Evolutionary conservation across 441 rosid species (phyloP).

Genomic region (Aquilaria agallochum): DNA sequence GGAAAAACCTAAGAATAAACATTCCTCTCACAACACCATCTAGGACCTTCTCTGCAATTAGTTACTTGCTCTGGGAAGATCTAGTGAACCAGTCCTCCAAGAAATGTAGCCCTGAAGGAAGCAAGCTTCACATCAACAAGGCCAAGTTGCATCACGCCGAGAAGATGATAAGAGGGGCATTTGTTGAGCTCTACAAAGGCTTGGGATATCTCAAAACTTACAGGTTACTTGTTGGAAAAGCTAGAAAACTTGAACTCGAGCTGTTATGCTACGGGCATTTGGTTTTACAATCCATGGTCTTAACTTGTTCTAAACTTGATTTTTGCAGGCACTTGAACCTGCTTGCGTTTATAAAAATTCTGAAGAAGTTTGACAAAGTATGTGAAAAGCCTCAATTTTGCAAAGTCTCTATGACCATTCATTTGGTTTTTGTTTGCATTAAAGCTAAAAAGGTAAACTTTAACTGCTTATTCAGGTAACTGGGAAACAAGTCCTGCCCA

Average conservation of each 20-base stretch:
- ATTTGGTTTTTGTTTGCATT: background rate
- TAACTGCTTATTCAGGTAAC: conserved; percentile 48
- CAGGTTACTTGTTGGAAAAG: conserved; percentile 32
- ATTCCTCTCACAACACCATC: conserved; percentile 87
- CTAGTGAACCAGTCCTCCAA: conserved; percentile 59
- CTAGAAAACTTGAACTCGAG: background rate
- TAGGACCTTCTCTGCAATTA: conserved; percentile 76
- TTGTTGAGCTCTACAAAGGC: conserved; percentile 85
- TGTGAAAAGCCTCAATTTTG: conserved; percentile 7
- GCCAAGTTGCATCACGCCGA: conserved; percentile 76
- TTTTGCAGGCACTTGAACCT: conserved; percentile 81
- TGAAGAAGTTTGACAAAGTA: conserved; percentile 95
- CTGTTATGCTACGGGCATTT: background rate
- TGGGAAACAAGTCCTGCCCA: conserved; percentile 84
- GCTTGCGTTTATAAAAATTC: conserved; percentile 94
- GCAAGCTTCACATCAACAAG: conserved; percentile 62
- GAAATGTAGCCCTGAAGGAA: conserved; percentile 53
- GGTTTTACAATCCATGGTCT: background rate
- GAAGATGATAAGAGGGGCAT: conserved; percentile 91
- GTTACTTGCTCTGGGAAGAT: conserved; percentile 73
- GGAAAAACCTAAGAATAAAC: conserved; percentile 75
- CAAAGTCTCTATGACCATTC: conserved; percentile 7
- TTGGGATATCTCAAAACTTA: conserved; percentile 86
- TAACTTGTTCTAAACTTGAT: conserved; percentile 8
- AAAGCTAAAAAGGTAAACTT: background rate